Percentiles rank a stretch among this genome's conserved stretches.
Conservation (phyloP, 2,329 filamentous ascomycete genomes). For the Aspergillus oerlinghausenensis region DNA sequence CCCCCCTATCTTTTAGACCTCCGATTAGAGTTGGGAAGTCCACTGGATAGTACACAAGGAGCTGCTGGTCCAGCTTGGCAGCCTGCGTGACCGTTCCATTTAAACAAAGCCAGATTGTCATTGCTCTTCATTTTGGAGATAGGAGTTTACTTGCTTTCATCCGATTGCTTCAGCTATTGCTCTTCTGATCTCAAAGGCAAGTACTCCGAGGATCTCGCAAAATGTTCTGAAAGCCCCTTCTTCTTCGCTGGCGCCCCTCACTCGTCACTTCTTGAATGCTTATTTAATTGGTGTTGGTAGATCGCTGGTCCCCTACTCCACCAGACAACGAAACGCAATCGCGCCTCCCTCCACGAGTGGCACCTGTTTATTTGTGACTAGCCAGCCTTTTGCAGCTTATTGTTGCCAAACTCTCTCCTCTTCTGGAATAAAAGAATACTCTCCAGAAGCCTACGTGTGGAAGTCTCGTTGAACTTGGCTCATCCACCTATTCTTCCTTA, state of each 20-base stretch:
- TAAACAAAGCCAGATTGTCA: too few species aligned
- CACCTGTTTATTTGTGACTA: conserved; percentile 8
- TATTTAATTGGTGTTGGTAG: conserved; percentile 22
- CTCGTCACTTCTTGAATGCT: conserved; percentile 16
- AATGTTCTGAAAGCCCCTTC: conserved; percentile 11
- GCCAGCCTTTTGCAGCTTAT: conserved; percentile 5
- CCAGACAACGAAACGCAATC: conserved; percentile 19
- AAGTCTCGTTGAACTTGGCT: not conserved
- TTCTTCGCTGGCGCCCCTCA: not conserved
- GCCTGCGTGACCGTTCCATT: not conserved
- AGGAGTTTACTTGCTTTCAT: not conserved
- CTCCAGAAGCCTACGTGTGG: not conserved
- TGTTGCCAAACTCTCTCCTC: conserved; percentile 3
- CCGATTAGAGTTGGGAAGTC: not conserved
- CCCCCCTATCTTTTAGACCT: conserved; percentile 11
- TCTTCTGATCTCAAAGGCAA: conserved; percentile 1
- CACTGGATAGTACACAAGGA: not conserved
- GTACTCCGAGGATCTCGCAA: conserved; percentile 8
- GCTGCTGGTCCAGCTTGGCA: not conserved
- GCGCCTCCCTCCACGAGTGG: conserved; percentile 5
- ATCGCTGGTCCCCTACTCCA: conserved; percentile 21
- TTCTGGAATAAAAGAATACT: not conserved
- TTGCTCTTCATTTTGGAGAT: not conserved
- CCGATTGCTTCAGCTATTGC: not conserved
- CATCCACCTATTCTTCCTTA: not conserved